A percentile compares a stretch with the other conserved stretches of the same genome.
phyloP scores from a whole-genome alignment of 2,329 filamentous ascomycete species.

The Penicillium sp. region DNA sequence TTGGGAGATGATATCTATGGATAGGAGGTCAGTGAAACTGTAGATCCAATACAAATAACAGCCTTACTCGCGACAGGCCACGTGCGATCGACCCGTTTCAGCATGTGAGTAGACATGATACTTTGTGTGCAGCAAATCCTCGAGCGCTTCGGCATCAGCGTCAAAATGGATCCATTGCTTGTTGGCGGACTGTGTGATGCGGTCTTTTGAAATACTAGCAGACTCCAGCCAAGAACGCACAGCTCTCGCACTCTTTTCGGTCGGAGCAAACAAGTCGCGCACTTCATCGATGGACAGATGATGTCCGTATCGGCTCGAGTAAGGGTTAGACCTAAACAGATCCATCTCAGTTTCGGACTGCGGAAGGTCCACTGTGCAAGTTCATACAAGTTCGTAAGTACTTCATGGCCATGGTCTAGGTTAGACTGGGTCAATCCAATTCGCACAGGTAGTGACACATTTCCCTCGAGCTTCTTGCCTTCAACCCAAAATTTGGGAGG shows the following conservation, averaged over 20 bases:
- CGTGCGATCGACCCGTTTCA: slow-evolving; percentile 29
- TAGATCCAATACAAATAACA: not conserved
- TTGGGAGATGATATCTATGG: slow-evolving; percentile 30
- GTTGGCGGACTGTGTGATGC: slow-evolving; percentile 30
- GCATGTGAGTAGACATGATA: slow-evolving; percentile 41
- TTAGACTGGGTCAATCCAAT: slow-evolving; percentile 30
- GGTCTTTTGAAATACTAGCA: slow-evolving; percentile 24
- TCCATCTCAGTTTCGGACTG: not conserved
- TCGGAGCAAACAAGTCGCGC: slow-evolving; percentile 38
- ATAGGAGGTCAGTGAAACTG: not conserved
- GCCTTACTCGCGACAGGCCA: slow-evolving; percentile 43
- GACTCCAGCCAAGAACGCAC: slow-evolving; percentile 32
- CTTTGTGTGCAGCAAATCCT: slow-evolving; percentile 39
- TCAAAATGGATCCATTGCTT: slow-evolving; percentile 45
- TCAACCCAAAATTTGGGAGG: slow-evolving; percentile 29
- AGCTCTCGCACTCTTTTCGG: slow-evolving; percentile 25
- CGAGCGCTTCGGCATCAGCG: slow-evolving; percentile 36
- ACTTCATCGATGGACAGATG: slow-evolving; percentile 34
- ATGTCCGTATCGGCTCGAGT: slow-evolving; percentile 37
- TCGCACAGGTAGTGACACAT: slow-evolving; percentile 26
- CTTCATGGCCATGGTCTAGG: slow-evolving; percentile 27
- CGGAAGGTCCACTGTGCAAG: not conserved
- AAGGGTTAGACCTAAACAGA: slow-evolving; percentile 33
- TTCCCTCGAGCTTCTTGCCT: slow-evolving; percentile 21
- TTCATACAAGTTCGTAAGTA: slow-evolving; percentile 34